phyloP scores from a whole-genome alignment of 495 filamentous ascomycete species.

The Penicillium bovifimosum region DNA sequence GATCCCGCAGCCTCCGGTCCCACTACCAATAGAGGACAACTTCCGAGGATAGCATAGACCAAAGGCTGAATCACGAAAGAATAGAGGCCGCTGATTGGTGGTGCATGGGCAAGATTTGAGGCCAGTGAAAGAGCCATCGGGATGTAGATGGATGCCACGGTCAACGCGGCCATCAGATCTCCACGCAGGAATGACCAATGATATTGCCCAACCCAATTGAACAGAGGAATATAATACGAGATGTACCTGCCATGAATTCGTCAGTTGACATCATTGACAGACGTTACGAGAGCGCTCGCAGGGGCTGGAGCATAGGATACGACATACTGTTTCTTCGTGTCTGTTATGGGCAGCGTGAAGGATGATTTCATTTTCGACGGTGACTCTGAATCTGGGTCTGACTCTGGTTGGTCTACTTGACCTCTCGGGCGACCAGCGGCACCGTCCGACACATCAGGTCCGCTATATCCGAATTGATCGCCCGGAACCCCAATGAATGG shows the following conservation, averaged over 20 bases:
- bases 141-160: constrained; percentile 94
- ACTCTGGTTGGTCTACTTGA: constrained; percentile 13
- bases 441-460: constrained; percentile 9
- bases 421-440: constrained; percentile 9
- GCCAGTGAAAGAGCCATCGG: constrained; percentile 94
- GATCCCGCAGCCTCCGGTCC: constrained; percentile 94
- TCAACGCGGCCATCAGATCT: constrained; percentile 79
- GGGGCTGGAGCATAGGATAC: neutral
- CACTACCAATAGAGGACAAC: constrained; percentile 87
- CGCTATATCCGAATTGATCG: constrained; percentile 21
- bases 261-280: constrained; percentile 11
- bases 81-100: constrained; percentile 93
- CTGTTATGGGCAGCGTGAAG: constrained; percentile 23
- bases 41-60: constrained; percentile 84
- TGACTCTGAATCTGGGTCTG: constrained; percentile 29
- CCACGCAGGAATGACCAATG: constrained; percentile 73
- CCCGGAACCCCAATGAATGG: constrained; percentile 14
- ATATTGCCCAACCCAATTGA: constrained; percentile 86
- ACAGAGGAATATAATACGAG: constrained; percentile 86
- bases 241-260: constrained; percentile 60
- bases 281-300: neutral
- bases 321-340: constrained; percentile 34
- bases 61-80: constrained; percentile 89
- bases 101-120: constrained; percentile 89
- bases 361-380: constrained; percentile 31